Conservation (phyloP, 2,329 filamentous ascomycete species). For the Pezicula carpinea region DNA sequence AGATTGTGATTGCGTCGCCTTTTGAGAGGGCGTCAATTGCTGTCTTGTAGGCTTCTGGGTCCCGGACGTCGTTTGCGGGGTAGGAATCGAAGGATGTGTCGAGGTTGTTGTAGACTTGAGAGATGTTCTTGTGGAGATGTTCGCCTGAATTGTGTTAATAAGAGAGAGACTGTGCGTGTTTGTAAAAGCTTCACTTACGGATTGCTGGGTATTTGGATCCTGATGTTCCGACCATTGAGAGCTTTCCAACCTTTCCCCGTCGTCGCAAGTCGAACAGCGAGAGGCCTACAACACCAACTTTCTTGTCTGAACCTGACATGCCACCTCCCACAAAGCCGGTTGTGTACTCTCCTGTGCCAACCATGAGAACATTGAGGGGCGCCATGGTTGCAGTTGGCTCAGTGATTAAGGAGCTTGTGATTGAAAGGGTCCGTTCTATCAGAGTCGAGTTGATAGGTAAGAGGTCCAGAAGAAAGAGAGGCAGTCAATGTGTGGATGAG, state of each 20-base stretch:
- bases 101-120: constrained; percentile 79
- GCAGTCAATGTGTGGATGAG: background rate
- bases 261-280: constrained; percentile 85
- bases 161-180: background rate
- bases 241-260: constrained; percentile 78
- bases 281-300: constrained; percentile 88
- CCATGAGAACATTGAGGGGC: constrained; percentile 30
- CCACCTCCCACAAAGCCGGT: constrained; percentile 86
- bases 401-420: too few species aligned
- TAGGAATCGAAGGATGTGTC: constrained; percentile 84
- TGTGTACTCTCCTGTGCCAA: constrained; percentile 91
- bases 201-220: constrained; percentile 90
- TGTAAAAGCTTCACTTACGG: constrained; percentile 46
- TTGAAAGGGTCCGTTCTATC: too few species aligned
- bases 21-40: constrained; percentile 80
- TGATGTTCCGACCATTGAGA: constrained; percentile 87
- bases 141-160: constrained; percentile 48
- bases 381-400: background rate
- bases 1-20: constrained; percentile 90
- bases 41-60: constrained; percentile 79
- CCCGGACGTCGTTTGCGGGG: constrained; percentile 66
- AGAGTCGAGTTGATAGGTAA: too few species aligned
- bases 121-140: constrained; percentile 85
- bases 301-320: constrained; percentile 87
- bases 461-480: background rate